Conservation (phyloP, 2,329 filamentous ascomycete species). For the Coniochaeta sp. region DNA sequence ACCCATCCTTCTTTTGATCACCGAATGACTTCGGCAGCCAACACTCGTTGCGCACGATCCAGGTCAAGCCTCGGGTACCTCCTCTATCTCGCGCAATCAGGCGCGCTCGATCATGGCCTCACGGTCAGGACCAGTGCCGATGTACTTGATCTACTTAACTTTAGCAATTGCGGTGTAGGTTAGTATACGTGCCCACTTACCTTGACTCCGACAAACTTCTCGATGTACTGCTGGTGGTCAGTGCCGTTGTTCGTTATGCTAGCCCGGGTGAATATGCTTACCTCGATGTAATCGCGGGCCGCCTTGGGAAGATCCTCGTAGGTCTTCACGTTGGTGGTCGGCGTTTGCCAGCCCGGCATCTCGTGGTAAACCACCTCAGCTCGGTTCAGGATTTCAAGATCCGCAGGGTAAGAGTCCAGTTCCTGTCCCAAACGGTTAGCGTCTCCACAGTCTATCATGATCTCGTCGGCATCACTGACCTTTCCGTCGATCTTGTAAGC, state of each 20-base stretch:
- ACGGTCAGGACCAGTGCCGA: slow-evolving; percentile 59
- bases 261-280: neutral
- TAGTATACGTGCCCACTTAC: slow-evolving; percentile 15
- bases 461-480: neutral
- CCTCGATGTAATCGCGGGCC: slow-evolving; percentile 56
- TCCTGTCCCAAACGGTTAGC: slow-evolving; percentile 40
- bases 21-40: slow-evolving; percentile 5
- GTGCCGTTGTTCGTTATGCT: neutral
- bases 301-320: slow-evolving; percentile 57
- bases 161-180: slow-evolving; percentile 12
- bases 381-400: slow-evolving; percentile 49
- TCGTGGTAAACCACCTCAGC: slow-evolving; percentile 63
- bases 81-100: slow-evolving; percentile 4
- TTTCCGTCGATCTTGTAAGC: slow-evolving; percentile 30
- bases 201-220: slow-evolving; percentile 56
- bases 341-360: slow-evolving; percentile 61
- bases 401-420: slow-evolving; percentile 57
- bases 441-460: neutral
- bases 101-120: slow-evolving; percentile 50
- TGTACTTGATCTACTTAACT: slow-evolving; percentile 42
- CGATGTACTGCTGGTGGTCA: slow-evolving; percentile 35
- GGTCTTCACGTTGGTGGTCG: slow-evolving; percentile 51
- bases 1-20: neutral
- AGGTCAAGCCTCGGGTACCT: slow-evolving; percentile 5
- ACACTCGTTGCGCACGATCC: slow-evolving; percentile 7